Base-by-base conservation (phyloP, 1,284 basidiomycete species). In the Moesziomyces aphidis region DNA sequence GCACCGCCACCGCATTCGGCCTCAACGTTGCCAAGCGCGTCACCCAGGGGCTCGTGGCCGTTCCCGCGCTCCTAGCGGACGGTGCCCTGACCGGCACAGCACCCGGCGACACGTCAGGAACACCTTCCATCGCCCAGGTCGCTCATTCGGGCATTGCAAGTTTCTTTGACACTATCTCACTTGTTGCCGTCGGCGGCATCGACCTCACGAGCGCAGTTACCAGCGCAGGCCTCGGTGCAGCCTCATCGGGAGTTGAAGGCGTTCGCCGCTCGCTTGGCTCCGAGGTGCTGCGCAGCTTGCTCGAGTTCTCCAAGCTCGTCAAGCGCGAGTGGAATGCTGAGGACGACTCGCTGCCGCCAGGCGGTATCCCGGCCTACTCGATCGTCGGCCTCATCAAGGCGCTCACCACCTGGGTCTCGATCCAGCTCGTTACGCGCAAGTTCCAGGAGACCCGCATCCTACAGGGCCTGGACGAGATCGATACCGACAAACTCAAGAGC, bases 331-430 rank as follows among this genome's bases (percentile, higher is more conserved):
- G 80, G 80, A 71, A 68, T 39, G 63, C 64, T 10, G 46, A 71
- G 23, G 70, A 72, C 49, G 78, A 78, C 39, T 61, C 55, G 39
- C 65, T 82, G 3, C 80, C 80, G 0, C 80, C 80, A 1, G 80
- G 80, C 5, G 80, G 80, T 17, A 75, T 82, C 19, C 80, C 80
- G 5, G 67, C 55, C 4, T 82, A 80, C 58, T 75, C 72, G 17
- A 67, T 72, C 44, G 48, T 79, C n/a, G 59, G 57, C 23, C 63
- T 81, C 46, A 77, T 76, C 15, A 75, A 79, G 28, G 80, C 80
- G 9, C 64, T 82, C 22, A 66, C 70, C 34, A 72, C 73, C 13
- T 82, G 80, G 80, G 73, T 82, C 19, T 67, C 55, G 15, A 78
- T 82, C 42, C 80, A 82, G 61, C 50, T 80, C 44, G 79, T 82